phyloP scores from a whole-genome alignment of 345 rosid genomes.

The Eucalyptus cloeziana region DNA sequence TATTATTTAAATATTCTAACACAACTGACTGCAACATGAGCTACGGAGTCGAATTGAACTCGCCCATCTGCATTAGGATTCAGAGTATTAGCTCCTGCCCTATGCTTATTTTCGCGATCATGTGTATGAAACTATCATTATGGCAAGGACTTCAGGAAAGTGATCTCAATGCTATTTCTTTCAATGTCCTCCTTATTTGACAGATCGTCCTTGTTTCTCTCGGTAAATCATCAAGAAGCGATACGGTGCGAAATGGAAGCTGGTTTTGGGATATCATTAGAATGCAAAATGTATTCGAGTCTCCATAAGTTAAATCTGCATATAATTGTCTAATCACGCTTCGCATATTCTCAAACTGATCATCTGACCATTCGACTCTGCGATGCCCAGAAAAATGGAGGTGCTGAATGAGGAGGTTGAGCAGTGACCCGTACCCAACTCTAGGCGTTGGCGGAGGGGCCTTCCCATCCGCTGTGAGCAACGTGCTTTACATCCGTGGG shows the following conservation, averaged over 20 bases:
- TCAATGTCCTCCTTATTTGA: background rate
- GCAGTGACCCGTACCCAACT: too few relatives aligned
- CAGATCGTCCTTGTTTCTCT: background rate
- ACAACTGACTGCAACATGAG: background rate
- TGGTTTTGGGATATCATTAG: background rate
- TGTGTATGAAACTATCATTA: background rate
- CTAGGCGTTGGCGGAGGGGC: constrained; percentile 17
- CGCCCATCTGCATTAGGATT: constrained; percentile 6
- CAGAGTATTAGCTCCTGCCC: background rate
- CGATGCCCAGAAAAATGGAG: background rate
- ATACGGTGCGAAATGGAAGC: background rate
- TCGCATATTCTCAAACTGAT: background rate
- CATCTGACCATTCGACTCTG: background rate
- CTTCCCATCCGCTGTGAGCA: constrained; percentile 68
- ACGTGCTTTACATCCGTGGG: constrained; percentile 88
- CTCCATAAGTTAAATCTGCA: background rate
- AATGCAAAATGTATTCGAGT: background rate
- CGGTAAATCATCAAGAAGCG: background rate
- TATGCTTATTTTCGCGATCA: background rate
- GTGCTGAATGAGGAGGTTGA: background rate
- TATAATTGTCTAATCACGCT: background rate
- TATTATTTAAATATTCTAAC: too few relatives aligned
- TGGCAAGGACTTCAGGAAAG: background rate
- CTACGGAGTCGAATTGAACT: background rate
- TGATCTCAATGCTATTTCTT: background rate